phyloP scores from a whole-genome alignment of 139 green algal genomes.

The Tetradesmus lagerheimii region DNA sequence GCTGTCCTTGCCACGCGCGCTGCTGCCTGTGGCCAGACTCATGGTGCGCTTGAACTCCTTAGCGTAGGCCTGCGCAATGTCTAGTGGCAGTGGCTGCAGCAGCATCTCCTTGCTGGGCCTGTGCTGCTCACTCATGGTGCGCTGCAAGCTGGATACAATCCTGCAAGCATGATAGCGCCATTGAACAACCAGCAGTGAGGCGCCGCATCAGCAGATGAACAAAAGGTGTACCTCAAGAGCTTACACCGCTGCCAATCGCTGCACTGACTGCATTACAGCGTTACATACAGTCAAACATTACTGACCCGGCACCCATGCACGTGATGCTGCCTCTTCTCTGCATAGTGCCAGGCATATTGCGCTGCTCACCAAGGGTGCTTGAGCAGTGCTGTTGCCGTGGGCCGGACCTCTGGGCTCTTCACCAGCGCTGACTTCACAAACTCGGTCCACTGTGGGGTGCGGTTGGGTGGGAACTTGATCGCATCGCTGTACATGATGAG shows the following conservation, averaged over 20 bases:
- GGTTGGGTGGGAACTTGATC: slow-evolving; percentile 63
- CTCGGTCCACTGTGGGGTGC: slow-evolving; percentile 53
- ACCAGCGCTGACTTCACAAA: slow-evolving; percentile 72
- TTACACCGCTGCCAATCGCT: no score
- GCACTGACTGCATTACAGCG: no score
- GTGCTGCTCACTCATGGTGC: slow-evolving; percentile 6
- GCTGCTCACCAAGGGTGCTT: slow-evolving; percentile 73
- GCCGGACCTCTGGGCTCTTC: slow-evolving; percentile 73
- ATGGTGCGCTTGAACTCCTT: slow-evolving; percentile 43
- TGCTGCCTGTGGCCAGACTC: slow-evolving; percentile 18
- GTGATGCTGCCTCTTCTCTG: background rate
- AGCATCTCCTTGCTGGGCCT: slow-evolving; percentile 50
- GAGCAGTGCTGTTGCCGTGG: slow-evolving; percentile 74
- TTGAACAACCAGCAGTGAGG: no score
- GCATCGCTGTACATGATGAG: slow-evolving; percentile 81
- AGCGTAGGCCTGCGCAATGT: background rate
- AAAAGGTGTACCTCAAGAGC: no score
- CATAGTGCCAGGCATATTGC: background rate
- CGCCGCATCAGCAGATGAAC: no score
- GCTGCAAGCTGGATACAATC: slow-evolving; percentile 38
- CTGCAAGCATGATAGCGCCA: background rate
- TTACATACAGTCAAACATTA: no score
- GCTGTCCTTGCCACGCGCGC: background rate
- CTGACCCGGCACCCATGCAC: background rate
- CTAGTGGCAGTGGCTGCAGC: slow-evolving; percentile 49